phyloP scores from a whole-genome alignment of 176 grass and related monocot species.

The Alloteropsis semialata region DNA sequence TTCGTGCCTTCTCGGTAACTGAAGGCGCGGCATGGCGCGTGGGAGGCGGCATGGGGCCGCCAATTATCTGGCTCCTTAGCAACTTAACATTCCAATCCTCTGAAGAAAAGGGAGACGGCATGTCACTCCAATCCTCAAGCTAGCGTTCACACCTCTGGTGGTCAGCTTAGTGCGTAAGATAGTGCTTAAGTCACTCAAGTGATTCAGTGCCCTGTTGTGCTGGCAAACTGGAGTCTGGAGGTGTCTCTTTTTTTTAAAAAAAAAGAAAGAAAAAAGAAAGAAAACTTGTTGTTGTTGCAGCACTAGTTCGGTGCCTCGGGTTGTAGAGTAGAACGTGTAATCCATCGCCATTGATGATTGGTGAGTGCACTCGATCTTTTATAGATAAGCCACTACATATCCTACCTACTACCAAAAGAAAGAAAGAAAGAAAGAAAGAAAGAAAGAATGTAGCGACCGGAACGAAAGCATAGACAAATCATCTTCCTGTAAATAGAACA shows the following conservation, averaged over 20 bases:
- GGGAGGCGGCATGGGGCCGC: constrained; percentile 3
- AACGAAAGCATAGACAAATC: neutral
- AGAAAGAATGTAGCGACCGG: neutral
- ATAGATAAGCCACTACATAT: neutral
- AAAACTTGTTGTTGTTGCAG: neutral
- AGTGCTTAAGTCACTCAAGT: constrained; percentile 7
- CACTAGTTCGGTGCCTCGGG: neutral
- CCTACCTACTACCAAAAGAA: no score
- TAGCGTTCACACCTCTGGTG: neutral
- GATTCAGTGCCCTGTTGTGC: neutral
- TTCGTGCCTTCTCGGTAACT: constrained; percentile 7
- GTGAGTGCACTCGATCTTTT: neutral
- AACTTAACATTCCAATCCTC: neutral
- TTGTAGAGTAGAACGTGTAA: neutral
- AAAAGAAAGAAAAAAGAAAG: no score
- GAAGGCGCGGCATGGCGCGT: neutral
- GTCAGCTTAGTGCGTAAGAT: neutral
- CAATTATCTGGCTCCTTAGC: neutral
- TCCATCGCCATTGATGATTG: neutral
- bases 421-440: neutral
- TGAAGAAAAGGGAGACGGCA: neutral
- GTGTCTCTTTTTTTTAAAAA: neutral
- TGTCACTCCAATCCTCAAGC: no score
- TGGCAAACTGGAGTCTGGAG: neutral
- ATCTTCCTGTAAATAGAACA: neutral